These are phyloP conservation scores for Aureobasidium uvarum DNA, from an alignment of 2,329 filamentous ascomycete genomes.

Conservation along the genomic window DNA sequence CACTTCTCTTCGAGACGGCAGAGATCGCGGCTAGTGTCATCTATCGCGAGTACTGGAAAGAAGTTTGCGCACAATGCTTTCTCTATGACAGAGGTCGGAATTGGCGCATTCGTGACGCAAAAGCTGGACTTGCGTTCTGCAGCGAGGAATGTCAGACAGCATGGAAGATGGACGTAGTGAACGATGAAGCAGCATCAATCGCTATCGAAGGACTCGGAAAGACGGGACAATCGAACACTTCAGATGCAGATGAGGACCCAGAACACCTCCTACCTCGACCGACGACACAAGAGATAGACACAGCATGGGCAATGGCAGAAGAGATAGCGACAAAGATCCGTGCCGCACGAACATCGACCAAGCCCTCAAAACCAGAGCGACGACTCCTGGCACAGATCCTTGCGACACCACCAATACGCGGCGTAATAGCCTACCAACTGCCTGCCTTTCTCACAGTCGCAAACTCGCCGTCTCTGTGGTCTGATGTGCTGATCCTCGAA, in stretches of 20 bases:
- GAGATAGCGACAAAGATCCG: conserved; percentile 21
- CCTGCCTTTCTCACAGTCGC: conserved; percentile 41
- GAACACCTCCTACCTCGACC: conserved; percentile 15
- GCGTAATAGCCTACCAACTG: conserved; percentile 46
- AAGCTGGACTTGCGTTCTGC: conserved; percentile 48
- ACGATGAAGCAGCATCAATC: not conserved
- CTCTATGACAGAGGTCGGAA: conserved; percentile 47
- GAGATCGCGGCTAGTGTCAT: conserved; percentile 44
- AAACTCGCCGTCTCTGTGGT: conserved; percentile 38
- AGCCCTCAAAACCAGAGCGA: conserved; percentile 27
- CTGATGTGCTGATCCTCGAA: conserved; percentile 41
- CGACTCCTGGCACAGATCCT: conserved; percentile 27
- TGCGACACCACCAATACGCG: conserved; percentile 29
- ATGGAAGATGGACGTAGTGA: conserved; percentile 38
- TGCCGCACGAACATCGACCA: conserved; percentile 1
- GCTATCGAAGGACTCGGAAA: conserved; percentile 33
- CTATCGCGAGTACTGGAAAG: conserved; percentile 48
- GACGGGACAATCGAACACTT: not conserved
- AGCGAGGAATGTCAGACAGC: conserved; percentile 37
- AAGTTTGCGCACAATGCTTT: conserved; percentile 52
- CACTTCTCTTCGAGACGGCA: conserved; percentile 41
- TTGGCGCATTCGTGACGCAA: conserved; percentile 41
- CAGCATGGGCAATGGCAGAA: conserved; percentile 18
- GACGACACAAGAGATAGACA: conserved; percentile 30
- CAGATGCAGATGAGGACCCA: conserved; percentile 5